Evolutionary conservation across 208 protist genomes (phyloP).

Genomic region (Angomonas ambiguus): DNA sequence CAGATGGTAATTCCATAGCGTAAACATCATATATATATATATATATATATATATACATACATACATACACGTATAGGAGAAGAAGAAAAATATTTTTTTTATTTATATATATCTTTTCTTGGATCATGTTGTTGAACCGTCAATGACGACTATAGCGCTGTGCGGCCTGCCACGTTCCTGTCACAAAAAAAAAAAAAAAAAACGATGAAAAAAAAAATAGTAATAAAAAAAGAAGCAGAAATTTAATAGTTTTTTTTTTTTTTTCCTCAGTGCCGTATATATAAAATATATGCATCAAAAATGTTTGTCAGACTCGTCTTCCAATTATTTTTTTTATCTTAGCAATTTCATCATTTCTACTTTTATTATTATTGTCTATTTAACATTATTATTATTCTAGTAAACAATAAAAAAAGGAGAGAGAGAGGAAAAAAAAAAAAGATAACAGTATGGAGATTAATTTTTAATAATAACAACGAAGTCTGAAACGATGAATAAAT

Average conservation of each 20-base stretch:
- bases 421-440: conserved; percentile 8
- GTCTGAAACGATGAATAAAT: not conserved
- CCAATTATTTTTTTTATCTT: conserved; percentile 1
- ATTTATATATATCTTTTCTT: no score
- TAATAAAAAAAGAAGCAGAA: no score
- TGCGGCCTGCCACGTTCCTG: no score
- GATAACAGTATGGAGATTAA: not conserved
- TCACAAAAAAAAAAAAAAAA: no score
- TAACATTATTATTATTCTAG: not conserved
- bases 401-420: conserved; percentile 4
- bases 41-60: not conserved
- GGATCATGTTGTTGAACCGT: no score
- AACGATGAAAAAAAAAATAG: no score
- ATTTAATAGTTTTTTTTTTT: no score
- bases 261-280: not conserved
- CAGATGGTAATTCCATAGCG: conserved; percentile 8
- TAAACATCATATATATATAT: conserved; percentile 1
- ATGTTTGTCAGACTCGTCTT: not conserved
- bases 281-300: not conserved
- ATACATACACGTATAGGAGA: not conserved
- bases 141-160: no score
- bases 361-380: not conserved
- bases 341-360: not conserved
- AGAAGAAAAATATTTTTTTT: no score
- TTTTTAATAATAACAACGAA: no score